phyloP scores from a whole-genome alignment of 2,329 filamentous ascomycete species.

The Fonsecaea nubica region DNA sequence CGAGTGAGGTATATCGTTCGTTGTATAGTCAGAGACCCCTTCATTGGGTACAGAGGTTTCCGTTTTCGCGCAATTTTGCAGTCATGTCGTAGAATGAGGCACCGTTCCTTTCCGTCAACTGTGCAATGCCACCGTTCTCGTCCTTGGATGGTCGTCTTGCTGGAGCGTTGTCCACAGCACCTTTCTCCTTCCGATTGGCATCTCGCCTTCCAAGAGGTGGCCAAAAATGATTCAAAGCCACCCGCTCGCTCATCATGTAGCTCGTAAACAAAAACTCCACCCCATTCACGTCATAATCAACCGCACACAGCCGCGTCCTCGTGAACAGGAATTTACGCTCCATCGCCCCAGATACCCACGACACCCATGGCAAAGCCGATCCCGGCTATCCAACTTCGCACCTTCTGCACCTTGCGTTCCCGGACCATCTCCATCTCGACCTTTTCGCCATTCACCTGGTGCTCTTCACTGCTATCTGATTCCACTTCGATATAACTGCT shows the following conservation, averaged over 20 bases:
- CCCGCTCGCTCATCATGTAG: background rate
- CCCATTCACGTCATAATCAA: background rate
- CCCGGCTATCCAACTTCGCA: conserved; percentile 50
- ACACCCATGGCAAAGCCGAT: conserved; percentile 55
- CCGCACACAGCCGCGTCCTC: background rate
- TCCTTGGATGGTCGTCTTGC: background rate
- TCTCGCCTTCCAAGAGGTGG: background rate
- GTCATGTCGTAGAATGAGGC: background rate
- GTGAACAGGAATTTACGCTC: conserved; percentile 38
- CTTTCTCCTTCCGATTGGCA: background rate
- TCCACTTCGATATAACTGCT: conserved; percentile 39
- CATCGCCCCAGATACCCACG: conserved; percentile 58
- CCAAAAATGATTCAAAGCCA: background rate
- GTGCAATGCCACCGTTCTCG: background rate
- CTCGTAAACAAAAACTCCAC: background rate
- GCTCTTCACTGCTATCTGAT: conserved; percentile 43
- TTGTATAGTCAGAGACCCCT: background rate
- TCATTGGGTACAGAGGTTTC: background rate
- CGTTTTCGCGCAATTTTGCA: background rate
- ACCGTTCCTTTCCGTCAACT: background rate
- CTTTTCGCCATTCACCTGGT: conserved; percentile 54
- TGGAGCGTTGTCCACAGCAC: background rate
- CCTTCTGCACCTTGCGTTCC: conserved; percentile 49
- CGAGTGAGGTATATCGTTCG: background rate
- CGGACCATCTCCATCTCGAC: conserved; percentile 53